A percentile compares a stretch with the other conserved stretches of the same genome.
Evolutionary conservation across 441 rosid genomes (phyloP).

Genomic region (Gossypium schwendimanii): DNA sequence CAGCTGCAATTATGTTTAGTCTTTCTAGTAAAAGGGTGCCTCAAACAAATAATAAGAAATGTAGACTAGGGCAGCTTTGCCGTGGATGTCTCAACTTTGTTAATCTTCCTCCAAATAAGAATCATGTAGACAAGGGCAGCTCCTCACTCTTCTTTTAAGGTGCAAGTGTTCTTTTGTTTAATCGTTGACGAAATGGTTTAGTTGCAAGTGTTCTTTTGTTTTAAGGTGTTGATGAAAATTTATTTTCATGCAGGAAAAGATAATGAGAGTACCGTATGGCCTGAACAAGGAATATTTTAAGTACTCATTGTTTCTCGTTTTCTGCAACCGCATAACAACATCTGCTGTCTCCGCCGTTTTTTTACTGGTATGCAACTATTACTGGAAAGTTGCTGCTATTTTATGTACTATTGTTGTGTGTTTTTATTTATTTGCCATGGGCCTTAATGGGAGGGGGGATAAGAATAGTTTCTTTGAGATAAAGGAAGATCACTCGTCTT

Average conservation of each 20-base stretch:
- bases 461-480: neutral
- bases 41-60: neutral
- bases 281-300: conserved; percentile 59
- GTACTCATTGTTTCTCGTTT: conserved; percentile 76
- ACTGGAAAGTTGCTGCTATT: neutral
- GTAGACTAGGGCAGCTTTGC: neutral
- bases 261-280: conserved; percentile 87
- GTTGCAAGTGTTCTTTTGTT: conserved; percentile 1
- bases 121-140: neutral
- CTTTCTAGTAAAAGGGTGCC: neutral
- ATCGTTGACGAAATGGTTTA: neutral
- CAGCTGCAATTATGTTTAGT: neutral
- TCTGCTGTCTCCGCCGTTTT: conserved; percentile 70
- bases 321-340: conserved; percentile 78
- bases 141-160: neutral
- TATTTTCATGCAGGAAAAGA: conserved; percentile 52
- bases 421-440: neutral
- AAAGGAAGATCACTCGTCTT: neutral
- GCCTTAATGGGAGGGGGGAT: neutral
- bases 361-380: conserved; percentile 41
- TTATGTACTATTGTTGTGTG: neutral
- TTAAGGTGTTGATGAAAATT: conserved; percentile 12
- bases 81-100: neutral
- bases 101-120: neutral
- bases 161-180: neutral